phyloP scores from a whole-genome alignment of 1,284 basidiomycete genomes.

The Sanghuangporus sanghuang region DNA sequence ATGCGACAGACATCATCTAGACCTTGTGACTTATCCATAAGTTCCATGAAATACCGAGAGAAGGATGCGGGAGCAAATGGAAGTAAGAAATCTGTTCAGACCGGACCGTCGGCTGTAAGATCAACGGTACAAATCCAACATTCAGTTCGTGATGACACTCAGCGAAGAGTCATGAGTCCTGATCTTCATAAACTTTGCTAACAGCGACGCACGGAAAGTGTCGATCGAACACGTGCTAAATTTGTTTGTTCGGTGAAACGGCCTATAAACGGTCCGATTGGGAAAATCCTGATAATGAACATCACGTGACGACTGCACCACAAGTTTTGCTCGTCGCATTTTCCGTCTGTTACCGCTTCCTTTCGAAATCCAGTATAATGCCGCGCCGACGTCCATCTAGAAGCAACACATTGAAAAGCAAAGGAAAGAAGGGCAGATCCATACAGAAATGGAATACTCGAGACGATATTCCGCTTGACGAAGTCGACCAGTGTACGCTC shows the following conservation, averaged over 20 bases:
- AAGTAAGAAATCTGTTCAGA: neutral
- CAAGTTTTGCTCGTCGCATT: neutral
- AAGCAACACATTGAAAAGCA: slow-evolving; percentile 26
- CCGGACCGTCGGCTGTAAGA: neutral
- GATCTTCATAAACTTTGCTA: neutral
- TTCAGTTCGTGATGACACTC: neutral
- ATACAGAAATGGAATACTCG: slow-evolving; percentile 55
- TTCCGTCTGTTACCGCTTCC: neutral
- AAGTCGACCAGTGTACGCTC: slow-evolving; percentile 64
- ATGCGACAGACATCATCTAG: neutral
- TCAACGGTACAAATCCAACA: neutral
- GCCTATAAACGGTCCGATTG: neutral
- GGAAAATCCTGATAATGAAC: neutral
- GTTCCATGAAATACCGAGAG: neutral
- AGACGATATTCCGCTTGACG: slow-evolving; percentile 67
- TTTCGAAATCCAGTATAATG: slow-evolving; percentile 21
- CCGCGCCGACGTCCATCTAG: slow-evolving; percentile 29
- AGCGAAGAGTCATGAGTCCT: neutral
- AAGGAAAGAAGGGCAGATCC: slow-evolving; percentile 34
- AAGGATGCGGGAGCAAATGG: neutral
- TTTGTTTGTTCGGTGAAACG: neutral
- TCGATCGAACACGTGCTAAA: neutral
- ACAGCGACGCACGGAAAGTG: neutral
- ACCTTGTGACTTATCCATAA: slow-evolving; percentile 3
- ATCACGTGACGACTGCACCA: neutral